Percentiles rank a stretch among this genome's conserved stretches.
These are phyloP conservation scores for Claviceps spartinae DNA, from an alignment of 2,329 filamentous ascomycete species.

Conservation along the genomic window DNA sequence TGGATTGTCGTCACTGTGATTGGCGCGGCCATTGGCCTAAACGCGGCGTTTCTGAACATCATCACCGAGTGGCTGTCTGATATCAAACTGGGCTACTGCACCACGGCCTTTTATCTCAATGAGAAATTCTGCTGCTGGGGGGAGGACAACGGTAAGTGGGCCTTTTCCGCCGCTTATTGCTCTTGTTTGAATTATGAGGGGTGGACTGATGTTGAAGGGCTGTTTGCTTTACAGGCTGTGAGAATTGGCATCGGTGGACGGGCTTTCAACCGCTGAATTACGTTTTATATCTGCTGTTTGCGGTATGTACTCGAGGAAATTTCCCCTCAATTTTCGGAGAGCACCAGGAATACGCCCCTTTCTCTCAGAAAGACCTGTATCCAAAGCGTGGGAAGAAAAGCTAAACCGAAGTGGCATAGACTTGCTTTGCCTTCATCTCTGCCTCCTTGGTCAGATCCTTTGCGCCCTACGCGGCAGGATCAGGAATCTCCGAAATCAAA, in stretches of 20 bases:
- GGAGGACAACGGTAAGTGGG: constrained; percentile 56
- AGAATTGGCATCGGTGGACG: constrained; percentile 84
- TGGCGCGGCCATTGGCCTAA: constrained; percentile 81
- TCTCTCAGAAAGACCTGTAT: not conserved
- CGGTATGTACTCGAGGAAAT: constrained; percentile 33
- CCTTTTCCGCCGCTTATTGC: not conserved
- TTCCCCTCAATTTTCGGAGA: too few relatives aligned
- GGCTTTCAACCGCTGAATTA: constrained; percentile 69
- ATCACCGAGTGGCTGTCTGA: constrained; percentile 94
- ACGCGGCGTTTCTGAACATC: constrained; percentile 87
- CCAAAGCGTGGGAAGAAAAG: not conserved
- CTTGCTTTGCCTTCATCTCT: constrained; percentile 67
- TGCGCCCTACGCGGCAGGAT: constrained; percentile 90
- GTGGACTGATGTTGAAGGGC: not conserved
- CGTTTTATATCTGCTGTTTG: constrained; percentile 74
- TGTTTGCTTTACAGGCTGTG: constrained; percentile 44
- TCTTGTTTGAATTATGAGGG: not conserved
- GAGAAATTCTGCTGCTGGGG: constrained; percentile 98
- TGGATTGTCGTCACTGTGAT: constrained; percentile 97
- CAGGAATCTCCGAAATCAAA: constrained; percentile 97
- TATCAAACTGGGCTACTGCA: constrained; percentile 91
- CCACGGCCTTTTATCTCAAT: constrained; percentile 91
- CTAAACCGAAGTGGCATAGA: constrained; percentile 26
- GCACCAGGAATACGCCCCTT: too few relatives aligned
- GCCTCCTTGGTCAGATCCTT: constrained; percentile 80